Evolutionary conservation across 148 eudicot species (phyloP), one percentile per base, ranked within the genome.

Genomic region (Fallopia convolvulus): DNA sequence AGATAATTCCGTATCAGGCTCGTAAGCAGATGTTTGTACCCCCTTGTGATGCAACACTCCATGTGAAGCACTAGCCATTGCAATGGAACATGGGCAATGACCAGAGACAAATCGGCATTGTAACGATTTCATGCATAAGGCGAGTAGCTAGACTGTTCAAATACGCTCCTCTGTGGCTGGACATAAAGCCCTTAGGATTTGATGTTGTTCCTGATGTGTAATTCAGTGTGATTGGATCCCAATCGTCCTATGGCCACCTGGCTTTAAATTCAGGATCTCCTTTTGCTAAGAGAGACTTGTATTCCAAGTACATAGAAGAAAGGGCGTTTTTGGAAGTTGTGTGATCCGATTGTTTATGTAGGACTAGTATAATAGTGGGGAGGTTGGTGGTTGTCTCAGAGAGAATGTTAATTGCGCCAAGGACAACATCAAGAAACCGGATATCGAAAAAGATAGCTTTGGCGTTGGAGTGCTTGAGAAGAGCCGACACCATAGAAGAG

Each of bases 201-300:
- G 96, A 89, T 49, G 96, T 91, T 53, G 96, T 91, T 56, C 96
- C 96, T 50, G 96, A 91, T 61, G 96, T 91, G 76, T 89, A 91
- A 50, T 89, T 89, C 11, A 91, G 72, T 3, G 92, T 77, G 70
- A 91, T 91, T 0, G 92, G 96, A 46, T 91, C 90, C 23, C 83
- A 79, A 78, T 91, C 96, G 74, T 88, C 90, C 15, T 72, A 83
- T 2, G 92, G 96, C 77, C 81, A 49, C 60, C 71, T 82, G 68
- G 87, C 80, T 56, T 80, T 77, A 63, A 85, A 89, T 61, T 85
- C 88, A 4, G 78, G 77, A 32, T 76, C 79, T 58, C 92, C 93
- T 74, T 49, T 82, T 39, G 56, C 80, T 60, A 91, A 74, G 70
- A 91, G 53, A 21, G 65, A 78, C 77, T 88, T 91, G 44, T 91